These are phyloP conservation scores for Cutaneotrichosporon cavernicola DNA, from an alignment of 1,284 basidiomycete genomes.

Conservation along the genomic window DNA sequence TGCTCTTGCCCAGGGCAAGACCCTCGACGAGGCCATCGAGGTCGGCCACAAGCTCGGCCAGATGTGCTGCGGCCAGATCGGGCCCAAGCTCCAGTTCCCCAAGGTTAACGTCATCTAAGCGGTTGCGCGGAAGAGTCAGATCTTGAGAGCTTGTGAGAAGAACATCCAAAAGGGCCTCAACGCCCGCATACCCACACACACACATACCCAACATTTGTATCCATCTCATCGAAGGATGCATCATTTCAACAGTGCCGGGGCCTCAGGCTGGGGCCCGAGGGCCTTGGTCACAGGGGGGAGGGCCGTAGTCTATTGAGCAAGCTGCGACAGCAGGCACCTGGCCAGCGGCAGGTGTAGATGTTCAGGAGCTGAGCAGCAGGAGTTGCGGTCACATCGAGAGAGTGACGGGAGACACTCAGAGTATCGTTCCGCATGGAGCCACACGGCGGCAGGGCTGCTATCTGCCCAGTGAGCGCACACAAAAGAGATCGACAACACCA, in stretches of 20 bases:
- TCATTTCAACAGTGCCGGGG: slow-evolving; percentile 28
- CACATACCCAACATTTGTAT: slow-evolving; percentile 4
- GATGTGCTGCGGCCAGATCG: slow-evolving; percentile 83
- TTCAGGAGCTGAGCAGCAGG: no score
- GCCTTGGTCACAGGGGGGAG: neutral
- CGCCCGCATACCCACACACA: slow-evolving; percentile 14
- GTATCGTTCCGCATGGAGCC: neutral
- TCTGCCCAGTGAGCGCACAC: neutral
- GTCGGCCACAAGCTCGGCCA: slow-evolving; percentile 85
- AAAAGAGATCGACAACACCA: neutral
- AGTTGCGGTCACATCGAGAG: no score
- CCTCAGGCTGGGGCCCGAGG: neutral
- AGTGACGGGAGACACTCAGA: neutral
- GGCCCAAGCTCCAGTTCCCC: slow-evolving; percentile 51
- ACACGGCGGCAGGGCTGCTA: no score
- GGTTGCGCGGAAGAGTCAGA: neutral
- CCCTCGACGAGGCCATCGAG: slow-evolving; percentile 68
- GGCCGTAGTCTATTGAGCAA: no score
- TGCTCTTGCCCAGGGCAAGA: slow-evolving; percentile 77
- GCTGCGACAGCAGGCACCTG: no score
- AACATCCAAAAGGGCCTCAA: slow-evolving; percentile 16
- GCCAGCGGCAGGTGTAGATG: no score
- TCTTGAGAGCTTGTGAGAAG: neutral
- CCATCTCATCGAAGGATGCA: slow-evolving; percentile 13
- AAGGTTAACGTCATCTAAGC: slow-evolving; percentile 43